A percentile compares a stretch with the other conserved stretches of the same genome.
These are phyloP conservation scores for Wolfiporia cocos DNA, from an alignment of 1,284 basidiomycete species.

Conservation along the genomic window DNA sequence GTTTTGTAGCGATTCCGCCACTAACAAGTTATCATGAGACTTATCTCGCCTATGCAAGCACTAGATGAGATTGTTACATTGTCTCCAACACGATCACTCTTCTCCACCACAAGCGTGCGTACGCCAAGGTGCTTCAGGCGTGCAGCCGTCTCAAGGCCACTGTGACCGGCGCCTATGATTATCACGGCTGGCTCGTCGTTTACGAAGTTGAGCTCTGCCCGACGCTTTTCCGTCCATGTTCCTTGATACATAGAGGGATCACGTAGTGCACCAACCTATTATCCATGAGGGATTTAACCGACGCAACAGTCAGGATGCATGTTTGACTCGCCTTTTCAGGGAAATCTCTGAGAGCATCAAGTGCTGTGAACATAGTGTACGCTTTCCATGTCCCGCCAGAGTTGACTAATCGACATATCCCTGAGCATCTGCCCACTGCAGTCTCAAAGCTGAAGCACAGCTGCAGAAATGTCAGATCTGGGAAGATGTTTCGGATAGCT, in stretches of 20 bases:
- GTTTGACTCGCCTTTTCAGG: conserved; percentile 31
- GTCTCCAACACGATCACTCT: conserved; percentile 41
- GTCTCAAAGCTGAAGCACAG: conserved; percentile 50
- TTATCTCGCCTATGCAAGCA: background rate
- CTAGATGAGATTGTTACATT: conserved; percentile 15
- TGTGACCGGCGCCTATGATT: conserved; percentile 50
- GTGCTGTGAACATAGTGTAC: conserved; percentile 45
- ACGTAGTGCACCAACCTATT: conserved; percentile 24
- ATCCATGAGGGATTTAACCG: background rate
- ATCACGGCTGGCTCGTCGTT: conserved; percentile 3
- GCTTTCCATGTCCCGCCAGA: conserved; percentile 43
- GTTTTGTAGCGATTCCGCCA: conserved; percentile 28
- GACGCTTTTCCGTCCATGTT: conserved; percentile 26
- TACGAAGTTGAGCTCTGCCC: conserved; percentile 1
- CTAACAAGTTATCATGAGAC: background rate
- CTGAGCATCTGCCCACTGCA: conserved; percentile 36
- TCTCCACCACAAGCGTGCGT: conserved; percentile 45
- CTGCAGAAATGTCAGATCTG: conserved; percentile 49
- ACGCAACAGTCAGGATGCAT: no score
- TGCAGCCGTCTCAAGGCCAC: conserved; percentile 50
- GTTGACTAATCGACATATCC: conserved; percentile 43
- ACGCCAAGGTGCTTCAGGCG: conserved; percentile 46
- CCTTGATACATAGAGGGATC: conserved; percentile 28
- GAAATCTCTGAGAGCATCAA: conserved; percentile 44
- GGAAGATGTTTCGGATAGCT: conserved; percentile 28